These are phyloP conservation scores for Syzygium aromaticum DNA, from an alignment of 345 rosid genomes.

Conservation along the genomic window DNA sequence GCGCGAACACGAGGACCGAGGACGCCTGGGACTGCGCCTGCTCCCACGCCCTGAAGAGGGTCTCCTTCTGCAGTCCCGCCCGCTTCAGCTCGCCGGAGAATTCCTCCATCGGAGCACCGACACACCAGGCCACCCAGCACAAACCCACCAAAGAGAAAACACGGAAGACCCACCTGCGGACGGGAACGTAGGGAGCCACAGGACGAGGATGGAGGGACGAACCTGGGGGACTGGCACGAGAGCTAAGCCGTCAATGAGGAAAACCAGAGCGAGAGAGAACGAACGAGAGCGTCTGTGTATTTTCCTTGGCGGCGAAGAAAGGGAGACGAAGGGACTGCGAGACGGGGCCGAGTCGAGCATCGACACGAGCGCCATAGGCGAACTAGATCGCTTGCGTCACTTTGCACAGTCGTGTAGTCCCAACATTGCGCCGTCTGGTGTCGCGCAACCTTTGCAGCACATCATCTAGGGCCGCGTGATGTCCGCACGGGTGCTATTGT, in stretches of 20 bases:
- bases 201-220: not conserved
- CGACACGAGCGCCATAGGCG: too few relatives aligned
- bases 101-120: not conserved
- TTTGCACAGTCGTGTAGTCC: too few relatives aligned
- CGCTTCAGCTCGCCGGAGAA: not conserved
- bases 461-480: too few relatives aligned
- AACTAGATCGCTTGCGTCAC: too few relatives aligned
- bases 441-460: too few relatives aligned
- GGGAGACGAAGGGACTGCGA: not conserved
- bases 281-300: not conserved
- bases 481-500: too few relatives aligned
- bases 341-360: too few relatives aligned
- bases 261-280: not conserved
- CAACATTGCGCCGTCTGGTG: too few relatives aligned
- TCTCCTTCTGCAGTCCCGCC: not conserved
- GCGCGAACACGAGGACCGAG: not conserved
- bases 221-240: not conserved
- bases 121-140: not conserved
- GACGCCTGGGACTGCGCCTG: not conserved
- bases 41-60: not conserved
- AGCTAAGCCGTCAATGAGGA: not conserved
- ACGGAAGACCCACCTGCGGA: not conserved
- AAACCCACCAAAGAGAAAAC: not conserved
- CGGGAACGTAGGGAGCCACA: not conserved
- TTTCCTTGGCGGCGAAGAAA: not conserved